A percentile compares a stretch with the other conserved stretches of the same genome.
These are phyloP conservation scores for Colletotrichum sp. DNA, from an alignment of 2,329 filamentous ascomycete genomes.

Conservation along the genomic window DNA sequence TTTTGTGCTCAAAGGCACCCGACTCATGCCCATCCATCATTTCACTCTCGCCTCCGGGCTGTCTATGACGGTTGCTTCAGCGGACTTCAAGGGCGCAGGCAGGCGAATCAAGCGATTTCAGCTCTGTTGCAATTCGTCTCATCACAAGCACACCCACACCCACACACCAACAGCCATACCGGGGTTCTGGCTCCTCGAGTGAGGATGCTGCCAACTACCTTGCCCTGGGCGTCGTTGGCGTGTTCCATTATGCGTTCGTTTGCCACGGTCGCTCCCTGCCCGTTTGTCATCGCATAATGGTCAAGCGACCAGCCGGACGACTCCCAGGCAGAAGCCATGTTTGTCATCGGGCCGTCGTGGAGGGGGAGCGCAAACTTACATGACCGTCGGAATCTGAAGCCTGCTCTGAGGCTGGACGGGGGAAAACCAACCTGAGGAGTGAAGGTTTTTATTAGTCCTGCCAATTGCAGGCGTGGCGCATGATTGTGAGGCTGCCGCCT, in stretches of 20 bases:
- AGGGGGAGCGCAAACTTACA: background rate
- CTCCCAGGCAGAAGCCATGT: background rate
- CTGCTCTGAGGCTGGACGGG: background rate
- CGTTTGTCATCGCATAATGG: background rate
- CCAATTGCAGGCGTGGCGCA: background rate
- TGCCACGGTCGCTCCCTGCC: background rate
- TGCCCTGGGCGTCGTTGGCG: background rate
- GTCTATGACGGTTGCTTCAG: background rate
- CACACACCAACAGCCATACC: background rate
- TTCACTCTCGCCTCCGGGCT: background rate
- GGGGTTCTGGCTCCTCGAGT: background rate
- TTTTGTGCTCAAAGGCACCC: background rate
- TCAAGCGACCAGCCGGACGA: background rate
- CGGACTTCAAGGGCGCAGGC: background rate
- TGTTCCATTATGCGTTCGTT: background rate
- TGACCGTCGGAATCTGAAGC: background rate
- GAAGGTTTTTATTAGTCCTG: background rate
- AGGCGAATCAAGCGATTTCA: slow-evolving; percentile 1
- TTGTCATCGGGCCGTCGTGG: background rate
- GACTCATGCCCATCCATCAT: slow-evolving; percentile 1
- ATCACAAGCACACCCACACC: background rate
- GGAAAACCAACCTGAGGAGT: background rate
- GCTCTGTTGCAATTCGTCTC: background rate
- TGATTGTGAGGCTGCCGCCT: background rate
- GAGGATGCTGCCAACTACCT: background rate